Evolutionary conservation across 441 rosid genomes (phyloP).

Genomic region (Syzygium malaccense): DNA sequence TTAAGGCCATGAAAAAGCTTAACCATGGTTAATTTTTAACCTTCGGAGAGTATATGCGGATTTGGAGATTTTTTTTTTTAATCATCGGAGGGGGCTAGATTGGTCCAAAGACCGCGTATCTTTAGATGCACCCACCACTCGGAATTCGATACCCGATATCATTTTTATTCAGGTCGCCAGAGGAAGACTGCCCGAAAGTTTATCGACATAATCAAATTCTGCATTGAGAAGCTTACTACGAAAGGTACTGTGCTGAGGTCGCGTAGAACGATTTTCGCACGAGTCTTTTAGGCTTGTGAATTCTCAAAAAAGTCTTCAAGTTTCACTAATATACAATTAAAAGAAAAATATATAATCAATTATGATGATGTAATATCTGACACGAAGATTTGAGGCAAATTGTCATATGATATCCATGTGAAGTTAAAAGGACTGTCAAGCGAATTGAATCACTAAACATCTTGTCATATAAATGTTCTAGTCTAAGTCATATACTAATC

Average conservation of each 20-base stretch:
- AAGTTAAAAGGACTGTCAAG: not conserved
- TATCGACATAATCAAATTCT: rapidly evolving
- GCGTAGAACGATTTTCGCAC: rapidly evolving
- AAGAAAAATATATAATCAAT: not conserved
- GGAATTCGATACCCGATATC: rapidly evolving
- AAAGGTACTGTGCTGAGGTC: rapidly evolving
- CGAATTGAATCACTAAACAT: not conserved
- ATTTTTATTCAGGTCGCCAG: rapidly evolving
- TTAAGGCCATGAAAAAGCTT: not conserved
- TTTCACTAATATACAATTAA: not conserved
- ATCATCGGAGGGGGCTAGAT: rapidly evolving
- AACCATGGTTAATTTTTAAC: not conserved
- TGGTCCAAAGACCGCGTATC: not conserved
- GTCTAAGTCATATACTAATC: not conserved
- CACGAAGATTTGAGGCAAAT: not conserved
- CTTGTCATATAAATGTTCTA: not conserved
- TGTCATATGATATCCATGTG: not conserved
- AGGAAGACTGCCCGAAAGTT: rapidly evolving
- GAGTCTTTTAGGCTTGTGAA: not conserved
- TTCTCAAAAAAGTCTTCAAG: not conserved
- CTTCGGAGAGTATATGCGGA: not conserved
- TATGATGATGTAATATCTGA: not conserved
- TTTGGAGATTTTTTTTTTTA: not conserved
- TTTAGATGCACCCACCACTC: not conserved
- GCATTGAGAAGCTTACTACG: rapidly evolving